Percentiles rank a stretch among this genome's conserved stretches.
These are phyloP conservation scores for Leccinum longicurvipes DNA, from an alignment of 768 basidiomycete genomes.

Conservation along the genomic window DNA sequence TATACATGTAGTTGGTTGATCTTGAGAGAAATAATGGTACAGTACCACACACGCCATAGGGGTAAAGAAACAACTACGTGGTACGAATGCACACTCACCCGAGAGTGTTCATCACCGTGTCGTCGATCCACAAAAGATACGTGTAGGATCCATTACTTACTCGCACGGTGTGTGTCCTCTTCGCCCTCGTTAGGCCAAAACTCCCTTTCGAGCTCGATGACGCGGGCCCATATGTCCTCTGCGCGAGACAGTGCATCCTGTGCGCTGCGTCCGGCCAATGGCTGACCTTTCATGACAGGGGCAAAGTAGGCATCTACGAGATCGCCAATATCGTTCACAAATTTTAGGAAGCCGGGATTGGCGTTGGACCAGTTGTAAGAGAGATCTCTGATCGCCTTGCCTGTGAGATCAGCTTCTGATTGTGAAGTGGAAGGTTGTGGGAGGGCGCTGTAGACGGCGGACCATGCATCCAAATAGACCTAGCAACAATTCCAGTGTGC, in stretches of 20 bases:
- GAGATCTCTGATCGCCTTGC: constrained; percentile 42
- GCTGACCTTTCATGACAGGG: constrained; percentile 35
- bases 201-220: constrained; percentile 55
- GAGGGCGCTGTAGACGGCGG: constrained; percentile 35
- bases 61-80: too few species aligned
- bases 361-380: constrained; percentile 57
- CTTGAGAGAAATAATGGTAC: neutral
- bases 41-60: too few species aligned
- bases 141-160: neutral
- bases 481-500: constrained; percentile 21
- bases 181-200: constrained; percentile 56
- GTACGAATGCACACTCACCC: too few species aligned
- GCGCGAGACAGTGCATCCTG: constrained; percentile 29
- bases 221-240: constrained; percentile 54
- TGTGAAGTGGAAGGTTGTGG: neutral
- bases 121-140: neutral
- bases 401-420: constrained; percentile 11
- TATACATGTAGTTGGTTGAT: neutral
- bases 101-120: too few species aligned
- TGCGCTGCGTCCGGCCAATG: constrained; percentile 11
- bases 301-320: constrained; percentile 41
- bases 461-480: constrained; percentile 74
- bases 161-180: constrained; percentile 16
- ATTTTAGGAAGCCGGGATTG: constrained; percentile 46
- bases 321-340: constrained; percentile 48